Conservation (phyloP, 805 yeast species). For the Tetrapisispora nanseiensis region DNA sequence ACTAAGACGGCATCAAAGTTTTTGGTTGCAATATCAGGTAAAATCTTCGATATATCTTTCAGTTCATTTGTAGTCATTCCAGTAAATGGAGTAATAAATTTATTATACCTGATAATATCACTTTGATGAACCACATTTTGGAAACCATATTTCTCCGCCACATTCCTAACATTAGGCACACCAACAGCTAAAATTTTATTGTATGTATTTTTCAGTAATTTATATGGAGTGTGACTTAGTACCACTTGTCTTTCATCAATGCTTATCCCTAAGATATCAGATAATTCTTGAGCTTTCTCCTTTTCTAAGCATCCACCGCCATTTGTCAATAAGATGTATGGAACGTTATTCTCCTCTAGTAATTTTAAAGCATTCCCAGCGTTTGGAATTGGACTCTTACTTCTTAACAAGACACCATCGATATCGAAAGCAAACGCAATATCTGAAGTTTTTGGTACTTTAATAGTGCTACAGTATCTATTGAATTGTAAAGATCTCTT, state of each 20-base stretch:
- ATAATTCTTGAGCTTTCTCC: conserved; percentile 46
- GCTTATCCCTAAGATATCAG: conserved; percentile 33
- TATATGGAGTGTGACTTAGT: conserved; percentile 83
- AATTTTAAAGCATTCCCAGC: conserved; percentile 53
- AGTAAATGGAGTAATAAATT: conserved; percentile 60
- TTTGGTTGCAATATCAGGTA: conserved; percentile 21
- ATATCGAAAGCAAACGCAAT: conserved; percentile 37
- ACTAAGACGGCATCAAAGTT: conserved; percentile 70
- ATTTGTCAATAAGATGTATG: conserved; percentile 78
- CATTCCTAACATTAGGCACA: conserved; percentile 55
- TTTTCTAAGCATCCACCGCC: conserved; percentile 78
- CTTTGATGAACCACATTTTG: conserved; percentile 60
- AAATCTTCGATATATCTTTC: conserved; percentile 28
- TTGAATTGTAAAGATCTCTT: background rate
- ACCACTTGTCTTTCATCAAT: conserved; percentile 58
- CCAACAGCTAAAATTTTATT: conserved; percentile 73
- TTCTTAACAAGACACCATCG: conserved; percentile 82
- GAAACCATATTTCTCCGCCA: conserved; percentile 72
- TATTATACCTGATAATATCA: conserved; percentile 54
- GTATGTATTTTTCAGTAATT: conserved; percentile 43
- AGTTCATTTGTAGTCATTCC: conserved; percentile 56
- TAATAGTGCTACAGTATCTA: background rate
- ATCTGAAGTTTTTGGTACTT: background rate
- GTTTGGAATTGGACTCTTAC: conserved; percentile 52
- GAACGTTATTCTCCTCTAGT: conserved; percentile 46